phyloP scores from a whole-genome alignment of 75 land plant species.

The Isoetes taiwanensis region DNA sequence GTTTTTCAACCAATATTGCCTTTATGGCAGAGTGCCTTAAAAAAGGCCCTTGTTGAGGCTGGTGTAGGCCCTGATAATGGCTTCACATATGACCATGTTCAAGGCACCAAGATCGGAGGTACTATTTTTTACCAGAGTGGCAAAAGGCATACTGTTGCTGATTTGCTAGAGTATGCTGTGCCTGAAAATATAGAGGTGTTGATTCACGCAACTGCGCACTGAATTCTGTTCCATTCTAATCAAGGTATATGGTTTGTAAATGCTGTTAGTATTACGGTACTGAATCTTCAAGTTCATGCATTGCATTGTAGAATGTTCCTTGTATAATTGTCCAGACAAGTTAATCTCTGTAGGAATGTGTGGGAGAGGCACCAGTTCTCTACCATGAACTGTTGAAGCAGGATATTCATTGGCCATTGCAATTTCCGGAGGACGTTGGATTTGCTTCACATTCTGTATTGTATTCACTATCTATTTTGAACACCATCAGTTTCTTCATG shows the following conservation, averaged over 20 bases:
- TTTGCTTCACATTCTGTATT: too few relatives aligned
- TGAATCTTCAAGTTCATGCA: neutral
- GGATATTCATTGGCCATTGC: too few relatives aligned
- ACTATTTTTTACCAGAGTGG: slow-evolving; percentile 59
- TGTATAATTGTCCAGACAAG: too few relatives aligned
- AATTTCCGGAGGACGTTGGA: too few relatives aligned
- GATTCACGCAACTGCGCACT: slow-evolving; percentile 47
- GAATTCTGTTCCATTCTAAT: slow-evolving; percentile 37
- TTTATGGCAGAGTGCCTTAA: slow-evolving; percentile 43
- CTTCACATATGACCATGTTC: slow-evolving; percentile 54
- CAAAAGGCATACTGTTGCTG: slow-evolving; percentile 61
- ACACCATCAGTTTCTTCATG: too few relatives aligned
- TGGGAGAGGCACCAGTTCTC: too few relatives aligned
- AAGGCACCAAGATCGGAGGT: slow-evolving; percentile 73
- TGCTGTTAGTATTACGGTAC: too few relatives aligned
- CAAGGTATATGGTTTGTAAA: too few relatives aligned
- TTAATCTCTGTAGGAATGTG: too few relatives aligned
- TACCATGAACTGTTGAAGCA: too few relatives aligned
- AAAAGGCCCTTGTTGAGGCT: slow-evolving; percentile 43
- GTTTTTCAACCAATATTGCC: slow-evolving; percentile 34
- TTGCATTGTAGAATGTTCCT: too few relatives aligned
- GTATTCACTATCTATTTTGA: too few relatives aligned
- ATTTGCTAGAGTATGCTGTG: slow-evolving; percentile 52
- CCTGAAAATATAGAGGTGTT: slow-evolving; percentile 40
- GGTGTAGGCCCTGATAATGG: slow-evolving; percentile 74